Evolutionary conservation across 1,284 basidiomycete genomes (phyloP).

Genomic region (Malassezia brasiliensis): DNA sequence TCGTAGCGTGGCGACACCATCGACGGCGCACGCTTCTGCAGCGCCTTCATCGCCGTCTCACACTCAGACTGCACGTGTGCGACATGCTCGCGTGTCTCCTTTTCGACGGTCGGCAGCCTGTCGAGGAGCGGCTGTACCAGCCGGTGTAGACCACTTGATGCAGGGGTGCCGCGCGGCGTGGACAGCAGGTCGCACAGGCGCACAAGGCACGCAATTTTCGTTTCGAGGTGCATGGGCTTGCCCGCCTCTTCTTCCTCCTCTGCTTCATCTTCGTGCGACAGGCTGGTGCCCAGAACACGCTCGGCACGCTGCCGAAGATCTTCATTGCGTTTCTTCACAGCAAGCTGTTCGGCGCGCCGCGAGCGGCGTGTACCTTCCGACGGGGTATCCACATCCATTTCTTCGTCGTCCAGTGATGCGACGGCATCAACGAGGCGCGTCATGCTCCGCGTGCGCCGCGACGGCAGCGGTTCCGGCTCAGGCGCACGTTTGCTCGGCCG

Average conservation of each 20-base stretch:
- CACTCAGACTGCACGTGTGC: neutral
- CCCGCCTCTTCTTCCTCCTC: neutral
- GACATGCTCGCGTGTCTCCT: neutral
- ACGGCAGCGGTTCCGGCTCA: neutral
- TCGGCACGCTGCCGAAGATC: constrained; percentile 5
- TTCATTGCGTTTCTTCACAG: neutral
- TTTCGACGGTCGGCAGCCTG: neutral
- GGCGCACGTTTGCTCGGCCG: neutral
- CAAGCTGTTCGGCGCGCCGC: constrained; percentile 6
- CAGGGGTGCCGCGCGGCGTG: neutral
- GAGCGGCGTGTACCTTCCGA: constrained; percentile 8
- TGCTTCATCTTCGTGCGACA: neutral
- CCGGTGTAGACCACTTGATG: constrained; percentile 1
- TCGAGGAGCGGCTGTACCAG: constrained; percentile 11
- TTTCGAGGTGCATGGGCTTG: constrained; percentile 8
- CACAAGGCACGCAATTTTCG: constrained; percentile 11
- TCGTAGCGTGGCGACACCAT: constrained; percentile 7
- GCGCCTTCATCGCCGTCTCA: constrained; percentile 5
- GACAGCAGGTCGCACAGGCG: constrained; percentile 9
- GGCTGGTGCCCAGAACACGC: neutral
- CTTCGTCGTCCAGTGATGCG: neutral
- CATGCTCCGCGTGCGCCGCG: constrained; percentile 15
- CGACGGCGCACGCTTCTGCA: constrained; percentile 6
- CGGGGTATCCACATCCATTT: neutral
- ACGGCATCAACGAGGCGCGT: constrained; percentile 10